A percentile compares a stretch with the other conserved stretches of the same genome.
phyloP scores from a whole-genome alignment of 306 rosid species.

The Rosa lucieae region DNA sequence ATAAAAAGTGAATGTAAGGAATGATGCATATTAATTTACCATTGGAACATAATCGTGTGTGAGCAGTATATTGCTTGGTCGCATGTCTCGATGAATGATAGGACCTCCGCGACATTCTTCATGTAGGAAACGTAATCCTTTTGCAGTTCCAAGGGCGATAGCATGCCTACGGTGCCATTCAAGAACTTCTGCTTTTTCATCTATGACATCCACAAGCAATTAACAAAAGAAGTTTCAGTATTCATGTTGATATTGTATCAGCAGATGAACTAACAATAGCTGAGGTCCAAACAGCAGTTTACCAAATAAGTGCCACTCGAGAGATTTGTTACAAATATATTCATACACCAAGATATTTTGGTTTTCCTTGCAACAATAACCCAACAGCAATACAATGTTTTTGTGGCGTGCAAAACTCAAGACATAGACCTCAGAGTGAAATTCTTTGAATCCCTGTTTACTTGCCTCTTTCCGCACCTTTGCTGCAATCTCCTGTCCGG shows the following conservation, averaged over 20 bases:
- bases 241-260: background rate
- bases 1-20: constrained; percentile 1
- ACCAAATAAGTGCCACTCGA: constrained; percentile 86
- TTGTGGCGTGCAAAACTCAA: constrained; percentile 86
- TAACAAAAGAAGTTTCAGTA: background rate
- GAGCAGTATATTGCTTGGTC: constrained; percentile 86
- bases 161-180: constrained; percentile 75
- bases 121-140: constrained; percentile 83
- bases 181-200: constrained; percentile 48
- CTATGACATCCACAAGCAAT: constrained; percentile 31
- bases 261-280: background rate
- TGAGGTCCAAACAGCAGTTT: constrained; percentile 24
- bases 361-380: constrained; percentile 77
- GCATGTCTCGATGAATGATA: constrained; percentile 77
- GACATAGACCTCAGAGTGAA: constrained; percentile 77
- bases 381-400: constrained; percentile 89
- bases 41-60: constrained; percentile 85
- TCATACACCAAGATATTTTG: constrained; percentile 75
- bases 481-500: constrained; percentile 78
- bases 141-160: constrained; percentile 87
- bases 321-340: constrained; percentile 80
- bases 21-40: constrained; percentile 40
- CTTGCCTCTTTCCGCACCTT: constrained; percentile 84
- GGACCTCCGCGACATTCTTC: constrained; percentile 95
- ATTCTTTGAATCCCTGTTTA: constrained; percentile 69